Percentiles rank a stretch among this genome's conserved stretches.
These are phyloP conservation scores for Chlamydomonas reinhardtii DNA, from an alignment of 163 green algal species.

Conservation along the genomic window DNA sequence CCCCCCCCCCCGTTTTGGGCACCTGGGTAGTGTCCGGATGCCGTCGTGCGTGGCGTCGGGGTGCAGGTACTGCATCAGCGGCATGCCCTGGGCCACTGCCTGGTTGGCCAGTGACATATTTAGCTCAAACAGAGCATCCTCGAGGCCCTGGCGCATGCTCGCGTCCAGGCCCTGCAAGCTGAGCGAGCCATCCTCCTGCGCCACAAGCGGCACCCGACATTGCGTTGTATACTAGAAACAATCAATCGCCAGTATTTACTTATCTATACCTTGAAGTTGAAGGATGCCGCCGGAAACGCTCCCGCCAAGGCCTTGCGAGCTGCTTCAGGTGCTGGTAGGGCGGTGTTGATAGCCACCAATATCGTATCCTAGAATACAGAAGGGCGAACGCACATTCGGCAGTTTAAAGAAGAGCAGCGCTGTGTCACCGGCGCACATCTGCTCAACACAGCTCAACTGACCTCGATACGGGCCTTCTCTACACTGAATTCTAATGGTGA, in stretches of 20 bases:
- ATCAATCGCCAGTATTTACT: too few relatives aligned
- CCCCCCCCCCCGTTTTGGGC: neutral
- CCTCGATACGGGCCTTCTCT: constrained; percentile 15
- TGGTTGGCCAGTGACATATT: constrained; percentile 37
- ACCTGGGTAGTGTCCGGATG: constrained; percentile 26
- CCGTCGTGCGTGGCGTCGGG: constrained; percentile 8
- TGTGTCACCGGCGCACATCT: too few relatives aligned
- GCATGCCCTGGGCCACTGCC: constrained; percentile 22
- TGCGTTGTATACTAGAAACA: too few relatives aligned
- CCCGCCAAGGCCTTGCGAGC: constrained; percentile 10
- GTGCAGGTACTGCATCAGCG: constrained; percentile 44
- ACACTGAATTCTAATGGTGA: neutral
- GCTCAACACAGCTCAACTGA: neutral
- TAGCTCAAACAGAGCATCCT: constrained; percentile 38
- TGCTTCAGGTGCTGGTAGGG: neutral
- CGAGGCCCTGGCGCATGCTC: constrained; percentile 21
- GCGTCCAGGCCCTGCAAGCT: constrained; percentile 23
- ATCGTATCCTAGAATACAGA: neutral
- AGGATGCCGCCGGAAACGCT: constrained; percentile 24
- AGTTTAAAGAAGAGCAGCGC: too few relatives aligned
- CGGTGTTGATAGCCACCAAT: constrained; percentile 18
- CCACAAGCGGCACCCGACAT: too few relatives aligned
- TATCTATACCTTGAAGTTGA: constrained; percentile 13
- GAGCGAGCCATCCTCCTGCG: constrained; percentile 34
- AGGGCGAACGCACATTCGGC: too few relatives aligned